Conservation (phyloP, 306 rosid species). For the Mimosa bimucronata region DNA sequence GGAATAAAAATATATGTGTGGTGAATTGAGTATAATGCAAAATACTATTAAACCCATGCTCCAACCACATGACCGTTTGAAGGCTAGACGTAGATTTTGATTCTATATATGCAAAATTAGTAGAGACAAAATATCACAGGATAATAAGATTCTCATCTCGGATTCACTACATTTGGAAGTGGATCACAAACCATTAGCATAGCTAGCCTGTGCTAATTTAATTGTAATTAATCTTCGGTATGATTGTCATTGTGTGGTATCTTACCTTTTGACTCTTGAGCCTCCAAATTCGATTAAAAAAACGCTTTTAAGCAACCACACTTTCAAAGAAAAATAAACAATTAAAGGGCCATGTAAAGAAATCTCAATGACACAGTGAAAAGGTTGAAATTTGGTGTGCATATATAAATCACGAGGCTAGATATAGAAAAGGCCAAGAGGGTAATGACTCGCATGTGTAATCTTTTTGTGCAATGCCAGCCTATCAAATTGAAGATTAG, state of each 20-base stretch:
- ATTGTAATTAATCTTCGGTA: too few species aligned
- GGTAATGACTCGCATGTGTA: neutral
- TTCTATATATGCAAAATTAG: too few species aligned
- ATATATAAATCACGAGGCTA: neutral
- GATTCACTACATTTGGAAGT: too few species aligned
- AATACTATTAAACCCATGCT: conserved; percentile 44
- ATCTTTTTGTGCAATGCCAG: conserved; percentile 15
- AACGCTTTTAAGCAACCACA: too few species aligned
- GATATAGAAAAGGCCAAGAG: neutral
- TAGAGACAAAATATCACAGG: too few species aligned
- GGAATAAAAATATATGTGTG: neutral
- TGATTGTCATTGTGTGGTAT: too few species aligned
- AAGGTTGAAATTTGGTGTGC: neutral
- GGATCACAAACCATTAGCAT: too few species aligned
- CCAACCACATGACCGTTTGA: conserved; percentile 34
- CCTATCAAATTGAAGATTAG: neutral
- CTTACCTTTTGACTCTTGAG: neutral
- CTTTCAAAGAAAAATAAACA: too few species aligned
- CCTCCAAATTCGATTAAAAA: neutral
- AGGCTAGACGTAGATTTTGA: too few species aligned
- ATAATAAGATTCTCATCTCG: too few species aligned
- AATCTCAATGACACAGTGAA: neutral
- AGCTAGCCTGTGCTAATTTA: too few species aligned
- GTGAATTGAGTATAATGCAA: conserved; percentile 4
- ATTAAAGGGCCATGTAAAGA: neutral